A percentile compares a stretch with the other conserved stretches of the same genome.
Conservation (phyloP, 148 eudicot genomes). For the Tetragonia tetragonoides region DNA sequence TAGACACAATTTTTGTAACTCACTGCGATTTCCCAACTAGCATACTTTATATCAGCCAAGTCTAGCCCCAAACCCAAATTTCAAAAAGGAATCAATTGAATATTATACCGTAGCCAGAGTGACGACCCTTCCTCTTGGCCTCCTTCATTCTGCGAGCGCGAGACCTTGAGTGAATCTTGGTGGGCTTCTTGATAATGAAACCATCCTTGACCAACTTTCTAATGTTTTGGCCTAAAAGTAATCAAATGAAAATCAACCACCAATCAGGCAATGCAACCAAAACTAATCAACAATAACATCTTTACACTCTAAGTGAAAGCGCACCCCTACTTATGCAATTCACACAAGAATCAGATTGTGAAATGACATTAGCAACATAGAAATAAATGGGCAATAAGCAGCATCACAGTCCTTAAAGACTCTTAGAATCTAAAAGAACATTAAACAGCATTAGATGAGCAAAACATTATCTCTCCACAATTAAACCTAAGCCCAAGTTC, state of each 20-base stretch:
- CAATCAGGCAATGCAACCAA: neutral
- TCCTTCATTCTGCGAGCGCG: conserved; percentile 84
- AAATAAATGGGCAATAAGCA: no score
- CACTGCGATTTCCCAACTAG: neutral
- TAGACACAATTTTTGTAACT: neutral
- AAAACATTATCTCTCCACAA: no score
- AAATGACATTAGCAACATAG: no score
- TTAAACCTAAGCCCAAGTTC: no score
- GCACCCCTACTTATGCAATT: no score
- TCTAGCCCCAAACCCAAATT: neutral
- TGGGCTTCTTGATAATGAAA: conserved; percentile 75
- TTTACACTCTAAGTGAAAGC: no score
- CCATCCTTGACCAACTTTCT: conserved; percentile 87
- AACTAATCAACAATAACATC: neutral
- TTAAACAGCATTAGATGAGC: no score
- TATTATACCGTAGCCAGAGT: conserved; percentile 69
- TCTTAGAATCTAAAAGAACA: no score
- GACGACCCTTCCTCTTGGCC: conserved; percentile 87
- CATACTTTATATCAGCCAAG: neutral
- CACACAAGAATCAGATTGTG: no score
- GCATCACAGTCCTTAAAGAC: no score
- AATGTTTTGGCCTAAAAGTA: conserved; percentile 63
- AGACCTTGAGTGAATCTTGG: conserved; percentile 80
- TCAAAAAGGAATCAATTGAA: neutral
- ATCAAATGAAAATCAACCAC: neutral